Evolutionary conservation across 805 yeast species (phyloP).

Genomic region (Kodamaea kaohsiungensis): DNA sequence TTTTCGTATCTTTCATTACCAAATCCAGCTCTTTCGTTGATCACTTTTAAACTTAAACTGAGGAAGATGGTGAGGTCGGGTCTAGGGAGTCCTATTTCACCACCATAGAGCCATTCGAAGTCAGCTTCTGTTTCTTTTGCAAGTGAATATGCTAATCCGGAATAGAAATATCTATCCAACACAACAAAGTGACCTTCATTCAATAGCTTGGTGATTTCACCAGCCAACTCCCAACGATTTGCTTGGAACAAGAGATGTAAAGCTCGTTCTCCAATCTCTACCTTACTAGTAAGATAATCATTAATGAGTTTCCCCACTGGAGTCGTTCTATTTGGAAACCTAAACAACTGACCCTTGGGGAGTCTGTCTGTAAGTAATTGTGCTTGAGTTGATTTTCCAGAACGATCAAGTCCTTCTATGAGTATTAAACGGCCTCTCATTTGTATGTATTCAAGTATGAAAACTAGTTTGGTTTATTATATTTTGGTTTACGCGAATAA

Average conservation of each 20-base stretch:
- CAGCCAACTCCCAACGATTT: constrained; percentile 85
- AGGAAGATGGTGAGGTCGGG: constrained; percentile 86
- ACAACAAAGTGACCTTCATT: constrained; percentile 59
- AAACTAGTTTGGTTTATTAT: neutral
- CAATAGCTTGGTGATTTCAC: constrained; percentile 46
- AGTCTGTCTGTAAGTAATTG: constrained; percentile 30
- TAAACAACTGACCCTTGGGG: constrained; percentile 45
- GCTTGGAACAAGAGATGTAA: constrained; percentile 89
- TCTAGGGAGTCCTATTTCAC: constrained; percentile 81
- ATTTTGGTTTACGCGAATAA: neutral
- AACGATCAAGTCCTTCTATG: constrained; percentile 90
- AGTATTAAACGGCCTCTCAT: constrained; percentile 74
- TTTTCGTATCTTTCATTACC: constrained; percentile 95
- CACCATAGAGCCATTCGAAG: constrained; percentile 73
- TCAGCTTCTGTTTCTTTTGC: constrained; percentile 69
- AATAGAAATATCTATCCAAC: constrained; percentile 85
- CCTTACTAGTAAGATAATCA: constrained; percentile 59
- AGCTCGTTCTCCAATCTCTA: constrained; percentile 67
- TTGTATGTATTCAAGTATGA: neutral
- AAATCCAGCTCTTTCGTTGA: constrained; percentile 66
- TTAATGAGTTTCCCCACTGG: constrained; percentile 79
- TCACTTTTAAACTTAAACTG: constrained; percentile 50
- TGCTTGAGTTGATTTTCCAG: constrained; percentile 90
- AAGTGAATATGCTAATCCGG: constrained; percentile 89
- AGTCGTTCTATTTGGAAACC: constrained; percentile 89